phyloP scores from a whole-genome alignment of 1,284 basidiomycete species.

The Cutaneotrichosporon dermatis region DNA sequence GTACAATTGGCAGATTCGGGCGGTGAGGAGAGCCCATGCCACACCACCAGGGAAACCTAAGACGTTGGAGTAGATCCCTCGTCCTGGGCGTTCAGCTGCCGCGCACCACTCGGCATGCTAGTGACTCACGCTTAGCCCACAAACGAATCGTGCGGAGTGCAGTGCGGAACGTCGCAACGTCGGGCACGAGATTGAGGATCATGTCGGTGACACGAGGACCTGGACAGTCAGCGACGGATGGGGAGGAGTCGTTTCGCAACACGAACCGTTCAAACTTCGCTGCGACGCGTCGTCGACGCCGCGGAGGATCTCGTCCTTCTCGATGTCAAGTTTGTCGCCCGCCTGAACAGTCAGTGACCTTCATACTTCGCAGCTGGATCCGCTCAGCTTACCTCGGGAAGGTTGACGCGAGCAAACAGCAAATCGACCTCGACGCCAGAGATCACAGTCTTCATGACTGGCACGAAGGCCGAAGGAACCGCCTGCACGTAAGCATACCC shows the following conservation, averaged over 20 bases:
- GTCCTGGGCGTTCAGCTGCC: slow-evolving; percentile 53
- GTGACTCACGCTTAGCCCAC: slow-evolving; percentile 83
- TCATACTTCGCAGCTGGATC: not conserved
- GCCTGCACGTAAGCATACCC: slow-evolving; percentile 55
- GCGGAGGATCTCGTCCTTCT: slow-evolving; percentile 85
- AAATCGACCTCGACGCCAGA: slow-evolving; percentile 92
- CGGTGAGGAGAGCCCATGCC: slow-evolving; percentile 97
- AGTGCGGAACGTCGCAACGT: slow-evolving; percentile 90
- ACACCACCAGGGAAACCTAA: slow-evolving; percentile 98
- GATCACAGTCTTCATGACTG: slow-evolving; percentile 88
- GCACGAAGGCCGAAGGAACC: slow-evolving; percentile 93
- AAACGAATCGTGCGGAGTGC: slow-evolving; percentile 93
- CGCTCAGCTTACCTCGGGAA: slow-evolving; percentile 33
- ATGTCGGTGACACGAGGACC: slow-evolving; percentile 95
- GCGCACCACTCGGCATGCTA: too few species aligned
- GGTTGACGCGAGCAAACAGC: slow-evolving; percentile 65
- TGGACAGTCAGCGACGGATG: slow-evolving; percentile 36
- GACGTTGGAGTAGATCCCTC: slow-evolving; percentile 97
- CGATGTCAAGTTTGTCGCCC: slow-evolving; percentile 82
- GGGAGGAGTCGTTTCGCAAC: slow-evolving; percentile 22
- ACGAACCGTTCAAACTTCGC: slow-evolving; percentile 80
- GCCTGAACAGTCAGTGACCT: slow-evolving; percentile 54
- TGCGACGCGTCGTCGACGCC: slow-evolving; percentile 94
- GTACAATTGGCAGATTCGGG: slow-evolving; percentile 97
- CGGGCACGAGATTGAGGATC: slow-evolving; percentile 90